Evolutionary conservation across 345 rosid genomes (phyloP).

Genomic region (Acer negundo): DNA sequence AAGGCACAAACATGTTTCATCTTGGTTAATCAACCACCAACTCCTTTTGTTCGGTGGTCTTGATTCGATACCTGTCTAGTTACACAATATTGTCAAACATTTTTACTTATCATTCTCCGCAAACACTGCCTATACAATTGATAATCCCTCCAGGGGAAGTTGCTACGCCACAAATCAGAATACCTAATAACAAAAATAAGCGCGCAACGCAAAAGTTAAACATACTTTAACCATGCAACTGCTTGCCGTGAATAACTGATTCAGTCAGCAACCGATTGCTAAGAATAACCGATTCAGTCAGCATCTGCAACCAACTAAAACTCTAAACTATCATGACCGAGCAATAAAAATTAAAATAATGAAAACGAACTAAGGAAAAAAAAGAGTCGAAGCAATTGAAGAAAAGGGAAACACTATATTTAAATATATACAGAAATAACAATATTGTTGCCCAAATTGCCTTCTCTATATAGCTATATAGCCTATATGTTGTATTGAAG

Average conservation of each 20-base stretch:
- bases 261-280: background rate
- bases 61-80: background rate
- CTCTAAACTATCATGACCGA: background rate
- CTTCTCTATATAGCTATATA: background rate
- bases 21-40: background rate
- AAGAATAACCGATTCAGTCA: background rate
- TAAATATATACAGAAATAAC: slow-evolving; percentile 5
- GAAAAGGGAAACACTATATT: background rate
- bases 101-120: background rate
- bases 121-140: background rate
- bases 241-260: background rate
- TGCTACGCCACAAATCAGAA: background rate
- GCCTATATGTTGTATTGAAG: background rate
- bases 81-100: background rate
- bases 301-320: slow-evolving; percentile 1
- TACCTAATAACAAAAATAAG: background rate
- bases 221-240: background rate
- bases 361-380: background rate
- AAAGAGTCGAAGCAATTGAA: background rate
- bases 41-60: background rate
- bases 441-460: background rate
- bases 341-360: background rate
- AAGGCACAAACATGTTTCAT: background rate
- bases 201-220: background rate
- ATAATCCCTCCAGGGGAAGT: background rate